Conservation (phyloP, 1,139 yeast species). For the Protomyces gravidus region DNA sequence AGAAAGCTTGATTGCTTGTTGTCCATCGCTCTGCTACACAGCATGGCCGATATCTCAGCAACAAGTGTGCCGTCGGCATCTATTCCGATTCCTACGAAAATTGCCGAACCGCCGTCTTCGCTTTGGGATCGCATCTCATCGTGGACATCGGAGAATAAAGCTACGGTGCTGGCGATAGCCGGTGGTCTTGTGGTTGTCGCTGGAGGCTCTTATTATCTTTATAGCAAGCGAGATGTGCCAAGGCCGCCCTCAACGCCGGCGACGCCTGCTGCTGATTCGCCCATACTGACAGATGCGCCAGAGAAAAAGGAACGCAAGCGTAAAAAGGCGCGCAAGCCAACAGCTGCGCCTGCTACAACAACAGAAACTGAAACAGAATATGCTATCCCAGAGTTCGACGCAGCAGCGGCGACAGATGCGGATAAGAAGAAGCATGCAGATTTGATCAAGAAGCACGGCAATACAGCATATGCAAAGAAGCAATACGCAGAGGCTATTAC, state of each 20-base stretch:
- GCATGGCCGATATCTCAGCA: neutral
- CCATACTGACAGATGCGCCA: constrained; percentile 1
- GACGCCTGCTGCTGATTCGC: constrained; percentile 1
- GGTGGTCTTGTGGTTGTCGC: constrained; percentile 27
- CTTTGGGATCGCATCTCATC: constrained; percentile 27
- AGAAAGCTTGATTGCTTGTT: too few species aligned
- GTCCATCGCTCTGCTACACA: too few species aligned
- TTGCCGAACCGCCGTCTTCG: constrained; percentile 1
- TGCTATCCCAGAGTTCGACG: constrained; percentile 9
- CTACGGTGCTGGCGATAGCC: constrained; percentile 25
- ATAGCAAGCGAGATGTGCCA: neutral
- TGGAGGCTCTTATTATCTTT: constrained; percentile 28
- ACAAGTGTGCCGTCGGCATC: neutral
- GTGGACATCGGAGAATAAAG: constrained; percentile 25
- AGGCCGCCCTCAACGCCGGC: constrained; percentile 8
- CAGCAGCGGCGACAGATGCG: constrained; percentile 18
- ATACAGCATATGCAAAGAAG: constrained; percentile 67
- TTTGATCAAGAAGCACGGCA: constrained; percentile 85
- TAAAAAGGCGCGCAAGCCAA: constrained; percentile 26
- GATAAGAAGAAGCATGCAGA: constrained; percentile 52
- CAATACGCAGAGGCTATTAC: constrained; percentile 68
- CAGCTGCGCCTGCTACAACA: neutral
- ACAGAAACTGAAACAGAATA: constrained; percentile 1
- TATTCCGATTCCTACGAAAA: neutral
- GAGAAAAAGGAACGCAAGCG: constrained; percentile 28